phyloP scores from a whole-genome alignment of 2,329 filamentous ascomycete species.

The Pezicula neosporulosa region DNA sequence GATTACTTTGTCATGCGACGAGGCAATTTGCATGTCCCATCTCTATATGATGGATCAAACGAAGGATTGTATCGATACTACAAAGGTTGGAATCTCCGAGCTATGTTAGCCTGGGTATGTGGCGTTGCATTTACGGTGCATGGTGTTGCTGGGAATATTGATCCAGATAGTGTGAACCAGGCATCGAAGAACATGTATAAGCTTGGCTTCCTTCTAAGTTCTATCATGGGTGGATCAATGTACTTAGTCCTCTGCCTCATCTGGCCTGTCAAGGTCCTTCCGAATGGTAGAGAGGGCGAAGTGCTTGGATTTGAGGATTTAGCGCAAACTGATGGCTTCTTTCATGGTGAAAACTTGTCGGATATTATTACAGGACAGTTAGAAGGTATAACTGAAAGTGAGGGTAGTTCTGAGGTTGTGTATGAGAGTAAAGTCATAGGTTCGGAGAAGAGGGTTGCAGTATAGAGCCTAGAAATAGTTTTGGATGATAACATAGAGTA shows the following conservation, averaged over 20 bases:
- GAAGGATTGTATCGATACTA: background rate
- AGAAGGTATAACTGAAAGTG: background rate
- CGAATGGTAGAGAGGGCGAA: background rate
- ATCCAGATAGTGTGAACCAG: constrained; percentile 28
- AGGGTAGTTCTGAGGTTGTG: background rate
- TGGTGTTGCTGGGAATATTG: constrained; percentile 27
- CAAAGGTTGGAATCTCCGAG: constrained; percentile 2
- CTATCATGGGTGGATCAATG: constrained; percentile 24
- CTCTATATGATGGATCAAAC: background rate
- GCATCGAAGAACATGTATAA: constrained; percentile 32
- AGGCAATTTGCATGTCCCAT: background rate
- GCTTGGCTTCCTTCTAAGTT: constrained; percentile 30
- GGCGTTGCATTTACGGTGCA: constrained; percentile 21
- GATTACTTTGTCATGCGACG: background rate
- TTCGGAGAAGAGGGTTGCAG: background rate
- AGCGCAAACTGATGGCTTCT: constrained; percentile 26
- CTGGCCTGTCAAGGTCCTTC: constrained; percentile 14
- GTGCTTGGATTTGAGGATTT: constrained; percentile 8
- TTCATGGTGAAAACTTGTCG: constrained; percentile 26
- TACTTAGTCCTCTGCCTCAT: constrained; percentile 24
- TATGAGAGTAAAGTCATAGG: background rate
- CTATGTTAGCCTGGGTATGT: background rate
- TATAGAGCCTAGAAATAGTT: too few relatives aligned
- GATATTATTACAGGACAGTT: background rate
- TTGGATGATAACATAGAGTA: too few relatives aligned